A percentile compares a stretch with the other conserved stretches of the same genome.
Conservation (phyloP, 306 rosid genomes). For the Quercus berberidifolia region DNA sequence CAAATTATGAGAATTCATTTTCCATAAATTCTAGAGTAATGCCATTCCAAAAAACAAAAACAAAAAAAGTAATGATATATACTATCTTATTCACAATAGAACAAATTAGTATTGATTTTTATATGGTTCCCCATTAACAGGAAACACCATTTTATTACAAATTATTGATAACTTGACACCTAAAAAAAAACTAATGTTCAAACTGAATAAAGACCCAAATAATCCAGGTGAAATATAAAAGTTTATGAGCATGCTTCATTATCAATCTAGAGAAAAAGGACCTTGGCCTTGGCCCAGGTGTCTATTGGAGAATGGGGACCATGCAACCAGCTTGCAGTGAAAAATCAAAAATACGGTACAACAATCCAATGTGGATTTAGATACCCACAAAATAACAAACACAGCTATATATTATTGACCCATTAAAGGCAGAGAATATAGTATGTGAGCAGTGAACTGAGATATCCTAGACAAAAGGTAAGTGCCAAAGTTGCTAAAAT, state of each 20-base stretch:
- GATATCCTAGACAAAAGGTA: background rate
- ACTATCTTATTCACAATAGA: too few relatives aligned
- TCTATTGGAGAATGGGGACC: background rate
- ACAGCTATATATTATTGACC: background rate
- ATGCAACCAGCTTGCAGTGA: conserved; percentile 13
- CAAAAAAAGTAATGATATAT: too few relatives aligned
- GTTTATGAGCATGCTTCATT: background rate
- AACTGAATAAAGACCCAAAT: background rate
- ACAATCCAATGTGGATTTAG: background rate
- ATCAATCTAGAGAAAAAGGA: background rate
- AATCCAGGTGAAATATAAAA: background rate
- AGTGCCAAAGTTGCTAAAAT: background rate
- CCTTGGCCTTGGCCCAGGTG: background rate
- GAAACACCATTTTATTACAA: too few relatives aligned
- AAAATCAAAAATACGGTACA: background rate
- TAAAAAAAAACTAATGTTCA: too few relatives aligned
- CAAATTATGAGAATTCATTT: too few relatives aligned
- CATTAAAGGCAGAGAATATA: background rate
- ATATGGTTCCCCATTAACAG: too few relatives aligned
- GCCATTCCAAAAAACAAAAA: too few relatives aligned
- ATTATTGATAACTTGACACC: too few relatives aligned
- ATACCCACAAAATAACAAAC: background rate
- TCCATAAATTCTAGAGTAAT: too few relatives aligned
- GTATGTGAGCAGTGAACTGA: background rate
- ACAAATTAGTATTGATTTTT: too few relatives aligned